phyloP scores from a whole-genome alignment of 148 eudicot species.

The Simmondsia chinensis region DNA sequence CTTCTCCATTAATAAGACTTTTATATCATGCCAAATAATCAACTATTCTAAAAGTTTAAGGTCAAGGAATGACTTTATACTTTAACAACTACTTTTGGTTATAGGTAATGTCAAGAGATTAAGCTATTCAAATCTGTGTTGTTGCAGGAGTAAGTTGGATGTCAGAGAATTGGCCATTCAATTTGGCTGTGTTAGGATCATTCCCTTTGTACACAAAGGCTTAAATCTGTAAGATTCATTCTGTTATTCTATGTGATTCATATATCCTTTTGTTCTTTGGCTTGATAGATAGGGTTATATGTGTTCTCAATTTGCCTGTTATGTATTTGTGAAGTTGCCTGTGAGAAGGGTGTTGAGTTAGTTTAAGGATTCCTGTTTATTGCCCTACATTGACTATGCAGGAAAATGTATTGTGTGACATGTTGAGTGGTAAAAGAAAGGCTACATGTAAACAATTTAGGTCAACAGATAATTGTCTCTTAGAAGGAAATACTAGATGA shows the following conservation, averaged over 20 bases:
- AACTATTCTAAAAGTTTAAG: no score
- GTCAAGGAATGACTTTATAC: no score
- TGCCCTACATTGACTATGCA: not conserved
- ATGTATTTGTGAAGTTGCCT: conserved; percentile 24
- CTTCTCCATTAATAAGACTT: no score
- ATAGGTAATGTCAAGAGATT: no score
- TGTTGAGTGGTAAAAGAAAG: no score
- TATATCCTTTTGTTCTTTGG: not conserved
- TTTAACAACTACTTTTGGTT: no score
- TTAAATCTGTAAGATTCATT: conserved; percentile 48
- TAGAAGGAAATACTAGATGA: no score
- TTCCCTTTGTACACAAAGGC: conserved; percentile 77
- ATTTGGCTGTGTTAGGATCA: conserved; percentile 87
- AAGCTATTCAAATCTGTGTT: no score
- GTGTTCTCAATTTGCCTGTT: conserved; percentile 4
- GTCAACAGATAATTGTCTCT: no score
- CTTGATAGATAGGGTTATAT: not conserved
- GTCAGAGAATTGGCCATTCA: conserved; percentile 78
- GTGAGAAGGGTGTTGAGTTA: not conserved
- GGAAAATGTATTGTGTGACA: no score
- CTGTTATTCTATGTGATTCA: not conserved
- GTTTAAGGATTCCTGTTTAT: not conserved
- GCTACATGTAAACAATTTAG: no score
- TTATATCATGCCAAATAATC: no score
- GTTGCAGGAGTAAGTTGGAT: conserved; percentile 78